Percentiles rank a stretch among this genome's conserved stretches.
These are phyloP conservation scores for Brassica balearica DNA, from an alignment of 441 rosid genomes.

Conservation along the genomic window DNA sequence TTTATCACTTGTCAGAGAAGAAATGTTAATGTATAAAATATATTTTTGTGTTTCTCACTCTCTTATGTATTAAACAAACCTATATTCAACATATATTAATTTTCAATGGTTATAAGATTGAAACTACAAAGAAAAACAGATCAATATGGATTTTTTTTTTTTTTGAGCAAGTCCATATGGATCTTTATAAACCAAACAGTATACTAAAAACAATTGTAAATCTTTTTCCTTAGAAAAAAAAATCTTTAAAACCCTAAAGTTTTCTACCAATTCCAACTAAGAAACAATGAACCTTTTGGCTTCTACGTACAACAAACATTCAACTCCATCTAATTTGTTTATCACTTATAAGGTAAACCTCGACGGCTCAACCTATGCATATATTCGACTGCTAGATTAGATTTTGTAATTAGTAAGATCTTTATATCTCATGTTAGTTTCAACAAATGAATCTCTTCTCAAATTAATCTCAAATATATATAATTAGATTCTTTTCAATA, in stretches of 20 bases:
- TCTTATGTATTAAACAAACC: background rate
- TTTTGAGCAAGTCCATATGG: background rate
- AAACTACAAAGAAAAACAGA: background rate
- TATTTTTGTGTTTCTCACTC: background rate
- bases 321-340: too few relatives aligned
- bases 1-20: slow-evolving; percentile 22
- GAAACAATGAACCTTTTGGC: background rate
- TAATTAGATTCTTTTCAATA: background rate
- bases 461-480: slow-evolving; percentile 8
- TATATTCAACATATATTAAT: background rate
- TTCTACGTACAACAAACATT: background rate
- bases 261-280: background rate
- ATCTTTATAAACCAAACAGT: background rate
- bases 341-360: background rate
- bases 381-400: slow-evolving; percentile 9
- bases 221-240: background rate
- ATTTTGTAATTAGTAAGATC: slow-evolving; percentile 14
- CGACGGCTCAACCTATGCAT: slow-evolving; percentile 1
- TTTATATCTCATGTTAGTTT: slow-evolving; percentile 27
- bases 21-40: background rate
- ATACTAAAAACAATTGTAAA: background rate
- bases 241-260: background rate
- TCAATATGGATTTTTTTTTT: too few relatives aligned
- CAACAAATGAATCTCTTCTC: slow-evolving; percentile 23
- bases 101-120: background rate